A percentile compares a stretch with the other conserved stretches of the same genome.
Evolutionary conservation across 2,329 filamentous ascomycete genomes (phyloP).

Genomic region (Talaromyces sp.): DNA sequence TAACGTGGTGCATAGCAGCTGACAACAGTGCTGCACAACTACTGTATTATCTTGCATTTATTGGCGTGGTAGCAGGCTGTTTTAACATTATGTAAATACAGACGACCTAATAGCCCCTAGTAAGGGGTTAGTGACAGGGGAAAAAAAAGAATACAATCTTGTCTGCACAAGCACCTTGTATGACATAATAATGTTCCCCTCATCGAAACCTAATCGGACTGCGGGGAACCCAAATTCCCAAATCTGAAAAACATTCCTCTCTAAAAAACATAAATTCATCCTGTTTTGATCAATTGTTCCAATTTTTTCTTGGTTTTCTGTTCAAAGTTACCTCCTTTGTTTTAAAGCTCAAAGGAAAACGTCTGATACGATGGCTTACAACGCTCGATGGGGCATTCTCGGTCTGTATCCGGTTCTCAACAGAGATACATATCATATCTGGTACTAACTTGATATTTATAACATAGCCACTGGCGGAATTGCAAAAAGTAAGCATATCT

Average conservation of each 20-base stretch:
- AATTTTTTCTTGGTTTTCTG: not conserved
- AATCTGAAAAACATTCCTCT: not conserved
- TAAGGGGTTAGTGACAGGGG: too few relatives aligned
- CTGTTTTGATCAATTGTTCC: not conserved
- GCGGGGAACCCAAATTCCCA: not conserved
- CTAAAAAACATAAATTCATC: not conserved
- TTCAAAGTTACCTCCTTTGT: not conserved
- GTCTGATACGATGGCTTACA: constrained; percentile 19
- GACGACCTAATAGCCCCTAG: not conserved
- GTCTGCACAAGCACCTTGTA: not conserved
- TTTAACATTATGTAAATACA: not conserved
- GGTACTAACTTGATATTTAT: not conserved
- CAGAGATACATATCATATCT: too few relatives aligned
- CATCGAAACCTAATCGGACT: not conserved
- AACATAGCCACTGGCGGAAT: constrained; percentile 40
- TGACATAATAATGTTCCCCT: not conserved
- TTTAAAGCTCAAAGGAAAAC: not conserved
- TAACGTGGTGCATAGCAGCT: not conserved
- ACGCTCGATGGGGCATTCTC: constrained; percentile 40
- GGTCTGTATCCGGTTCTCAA: constrained; percentile 23
- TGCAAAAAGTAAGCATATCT: constrained; percentile 28
- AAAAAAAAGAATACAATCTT: too few relatives aligned
- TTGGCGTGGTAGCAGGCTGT: not conserved
- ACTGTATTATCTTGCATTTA: not conserved
- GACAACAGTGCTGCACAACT: not conserved